These are phyloP conservation scores for Adansonia rubrostipa DNA, from an alignment of 441 rosid species.

Conservation along the genomic window DNA sequence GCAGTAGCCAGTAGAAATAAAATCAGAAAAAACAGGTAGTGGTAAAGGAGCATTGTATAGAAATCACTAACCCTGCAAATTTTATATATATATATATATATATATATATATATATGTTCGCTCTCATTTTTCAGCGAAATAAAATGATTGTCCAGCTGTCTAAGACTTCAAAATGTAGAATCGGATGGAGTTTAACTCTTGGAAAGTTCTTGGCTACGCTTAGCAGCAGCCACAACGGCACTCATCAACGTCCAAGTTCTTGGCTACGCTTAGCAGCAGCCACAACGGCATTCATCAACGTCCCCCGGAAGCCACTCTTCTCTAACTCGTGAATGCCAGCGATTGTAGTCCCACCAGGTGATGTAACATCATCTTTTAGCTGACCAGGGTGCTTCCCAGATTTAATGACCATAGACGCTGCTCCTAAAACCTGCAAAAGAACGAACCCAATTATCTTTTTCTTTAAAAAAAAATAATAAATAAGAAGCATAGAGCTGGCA, in stretches of 20 bases:
- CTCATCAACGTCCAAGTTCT: constrained; percentile 77
- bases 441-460: neutral
- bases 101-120: neutral
- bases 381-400: constrained; percentile 89
- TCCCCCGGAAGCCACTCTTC: constrained; percentile 83
- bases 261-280: constrained; percentile 83
- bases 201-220: constrained; percentile 75
- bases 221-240: constrained; percentile 89
- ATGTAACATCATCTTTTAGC: constrained; percentile 89
- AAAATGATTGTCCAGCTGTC: neutral
- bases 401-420: constrained; percentile 79
- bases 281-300: constrained; percentile 86
- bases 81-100: neutral
- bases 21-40: neutral
- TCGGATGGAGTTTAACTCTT: constrained; percentile 37
- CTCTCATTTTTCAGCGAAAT: neutral
- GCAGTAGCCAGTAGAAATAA: neutral
- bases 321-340: constrained; percentile 88
- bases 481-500: neutral
- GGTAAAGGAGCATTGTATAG: neutral
- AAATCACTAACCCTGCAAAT: neutral
- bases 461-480: neutral
- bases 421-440: constrained; percentile 78
- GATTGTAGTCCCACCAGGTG: constrained; percentile 93
- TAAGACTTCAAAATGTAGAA: neutral